Evolutionary conservation across 495 filamentous ascomycete species (phyloP).

Genomic region (Lasiosphaeria ovina): DNA sequence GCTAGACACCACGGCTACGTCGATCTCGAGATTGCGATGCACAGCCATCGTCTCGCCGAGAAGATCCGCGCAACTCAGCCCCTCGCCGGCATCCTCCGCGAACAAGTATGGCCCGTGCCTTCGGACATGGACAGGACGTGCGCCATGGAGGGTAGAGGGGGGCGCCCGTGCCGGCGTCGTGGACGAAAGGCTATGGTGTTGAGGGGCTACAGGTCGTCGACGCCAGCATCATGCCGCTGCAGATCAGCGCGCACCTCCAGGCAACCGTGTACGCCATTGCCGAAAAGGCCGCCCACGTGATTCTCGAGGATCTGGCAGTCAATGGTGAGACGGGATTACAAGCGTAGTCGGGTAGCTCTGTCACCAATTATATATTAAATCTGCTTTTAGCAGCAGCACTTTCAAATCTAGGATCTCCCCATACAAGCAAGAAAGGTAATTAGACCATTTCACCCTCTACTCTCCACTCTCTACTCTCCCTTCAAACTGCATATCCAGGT

Average conservation of each 20-base stretch:
- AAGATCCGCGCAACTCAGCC: slow-evolving; percentile 44
- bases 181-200: slow-evolving; percentile 47
- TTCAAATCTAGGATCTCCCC: no score
- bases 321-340: no score
- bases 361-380: no score
- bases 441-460: no score
- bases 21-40: slow-evolving; percentile 44
- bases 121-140: slow-evolving; percentile 40
- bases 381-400: no score
- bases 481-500: no score
- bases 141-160: slow-evolving; percentile 46
- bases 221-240: slow-evolving; percentile 52
- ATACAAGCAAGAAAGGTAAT: no score
- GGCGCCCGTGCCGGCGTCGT: slow-evolving; percentile 44
- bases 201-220: slow-evolving; percentile 50
- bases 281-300: slow-evolving; percentile 53
- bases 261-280: slow-evolving; percentile 54
- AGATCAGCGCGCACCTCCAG: slow-evolving; percentile 48
- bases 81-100: slow-evolving; percentile 37
- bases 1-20: slow-evolving; percentile 34
- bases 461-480: no score
- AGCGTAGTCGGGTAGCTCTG: no score
- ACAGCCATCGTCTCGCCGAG: slow-evolving; percentile 41
- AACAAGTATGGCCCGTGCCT: slow-evolving; percentile 38
- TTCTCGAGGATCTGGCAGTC: slow-evolving; percentile 27